Conservation (phyloP, 2,329 filamentous ascomycete genomes). For the Pseudonectria foliicola region DNA sequence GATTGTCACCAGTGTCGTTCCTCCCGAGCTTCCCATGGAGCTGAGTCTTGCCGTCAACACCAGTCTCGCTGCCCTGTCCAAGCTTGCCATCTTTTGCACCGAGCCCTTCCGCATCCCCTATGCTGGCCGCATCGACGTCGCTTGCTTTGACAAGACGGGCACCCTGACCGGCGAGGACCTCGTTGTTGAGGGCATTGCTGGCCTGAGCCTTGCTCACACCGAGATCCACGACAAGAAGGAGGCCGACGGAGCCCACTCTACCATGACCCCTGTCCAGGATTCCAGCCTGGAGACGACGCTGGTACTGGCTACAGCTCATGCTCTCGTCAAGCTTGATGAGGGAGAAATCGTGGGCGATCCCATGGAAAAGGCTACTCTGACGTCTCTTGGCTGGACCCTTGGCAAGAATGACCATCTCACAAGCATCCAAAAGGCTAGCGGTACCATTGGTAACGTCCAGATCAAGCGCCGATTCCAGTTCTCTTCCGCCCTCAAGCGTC, state of each 20-base stretch:
- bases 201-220: slow-evolving; percentile 64
- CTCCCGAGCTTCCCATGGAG: slow-evolving; percentile 98
- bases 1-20: slow-evolving; percentile 95
- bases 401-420: slow-evolving; percentile 80
- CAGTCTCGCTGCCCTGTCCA: slow-evolving; percentile 86
- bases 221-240: slow-evolving; percentile 60
- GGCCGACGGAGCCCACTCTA: slow-evolving; percentile 74
- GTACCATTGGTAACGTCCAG: slow-evolving; percentile 65
- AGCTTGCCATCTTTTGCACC: slow-evolving; percentile 96
- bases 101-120: slow-evolving; percentile 98
- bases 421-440: slow-evolving; percentile 41
- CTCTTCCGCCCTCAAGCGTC: slow-evolving; percentile 90
- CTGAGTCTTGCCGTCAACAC: slow-evolving; percentile 96
- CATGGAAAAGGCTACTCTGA: slow-evolving; percentile 95
- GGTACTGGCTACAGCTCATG: slow-evolving; percentile 90
- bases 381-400: slow-evolving; percentile 86
- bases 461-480: slow-evolving; percentile 98
- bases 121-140: slow-evolving; percentile 88
- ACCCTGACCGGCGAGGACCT: slow-evolving; percentile 94
- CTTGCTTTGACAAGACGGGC: slow-evolving; percentile 98
- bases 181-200: slow-evolving; percentile 94
- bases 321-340: slow-evolving; percentile 91
- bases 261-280: slow-evolving; percentile 63
- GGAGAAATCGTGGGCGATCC: slow-evolving; percentile 96
- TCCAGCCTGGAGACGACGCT: slow-evolving; percentile 78